Evolutionary conservation across 345 rosid species (phyloP).

Genomic region (Eucalyptus brandiana): DNA sequence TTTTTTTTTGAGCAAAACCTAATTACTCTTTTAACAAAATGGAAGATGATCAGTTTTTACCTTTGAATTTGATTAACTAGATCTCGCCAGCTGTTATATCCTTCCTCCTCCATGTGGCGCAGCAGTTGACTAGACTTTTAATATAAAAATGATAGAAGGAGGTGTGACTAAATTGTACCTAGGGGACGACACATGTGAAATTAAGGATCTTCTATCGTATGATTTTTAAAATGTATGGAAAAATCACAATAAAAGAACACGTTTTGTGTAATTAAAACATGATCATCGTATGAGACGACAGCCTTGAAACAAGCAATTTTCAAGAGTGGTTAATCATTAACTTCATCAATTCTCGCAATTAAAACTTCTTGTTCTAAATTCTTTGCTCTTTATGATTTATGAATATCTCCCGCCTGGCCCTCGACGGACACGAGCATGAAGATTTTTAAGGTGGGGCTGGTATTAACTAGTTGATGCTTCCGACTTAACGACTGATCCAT

Average conservation of each 20-base stretch:
- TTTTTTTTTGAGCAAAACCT: too few species aligned
- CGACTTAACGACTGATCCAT: neutral
- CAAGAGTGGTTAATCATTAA: neutral
- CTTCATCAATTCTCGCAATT: neutral
- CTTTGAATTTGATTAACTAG: neutral
- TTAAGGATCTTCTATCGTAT: neutral
- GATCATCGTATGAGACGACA: neutral
- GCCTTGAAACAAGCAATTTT: neutral
- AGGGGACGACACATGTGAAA: neutral
- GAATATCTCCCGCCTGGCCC: neutral
- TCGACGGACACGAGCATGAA: neutral
- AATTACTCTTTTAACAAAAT: neutral
- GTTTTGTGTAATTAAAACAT: neutral
- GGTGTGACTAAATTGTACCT: neutral
- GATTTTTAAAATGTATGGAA: neutral
- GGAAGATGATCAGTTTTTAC: neutral
- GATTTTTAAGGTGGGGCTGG: neutral
- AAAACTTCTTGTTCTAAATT: neutral
- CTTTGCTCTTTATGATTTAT: neutral
- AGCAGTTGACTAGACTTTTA: neutral
- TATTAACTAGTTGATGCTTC: neutral
- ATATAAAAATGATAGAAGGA: too few species aligned
- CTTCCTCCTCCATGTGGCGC: neutral
- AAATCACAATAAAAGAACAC: neutral
- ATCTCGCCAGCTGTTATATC: neutral